These are phyloP conservation scores for Nannizzia gypsea DNA, from an alignment of 2,329 filamentous ascomycete species.

Conservation along the genomic window DNA sequence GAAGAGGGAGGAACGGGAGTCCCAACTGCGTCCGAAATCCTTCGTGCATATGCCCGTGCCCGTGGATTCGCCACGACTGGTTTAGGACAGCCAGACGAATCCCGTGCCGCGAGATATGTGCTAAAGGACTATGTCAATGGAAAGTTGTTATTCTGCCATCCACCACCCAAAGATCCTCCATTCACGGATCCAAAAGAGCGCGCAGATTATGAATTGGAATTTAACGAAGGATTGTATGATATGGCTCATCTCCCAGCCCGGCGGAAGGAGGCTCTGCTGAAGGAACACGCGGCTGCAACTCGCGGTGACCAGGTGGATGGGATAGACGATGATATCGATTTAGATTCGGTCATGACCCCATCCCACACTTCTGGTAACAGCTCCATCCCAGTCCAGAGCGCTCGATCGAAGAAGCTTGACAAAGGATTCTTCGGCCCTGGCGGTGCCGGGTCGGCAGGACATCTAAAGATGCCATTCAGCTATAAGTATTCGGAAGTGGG, in stretches of 20 bases:
- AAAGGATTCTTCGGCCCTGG: slow-evolving; percentile 69
- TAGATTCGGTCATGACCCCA: slow-evolving; percentile 19
- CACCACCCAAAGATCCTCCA: slow-evolving; percentile 59
- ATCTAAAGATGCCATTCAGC: slow-evolving; percentile 71
- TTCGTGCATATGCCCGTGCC: slow-evolving; percentile 75
- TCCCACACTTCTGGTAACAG: slow-evolving; percentile 10
- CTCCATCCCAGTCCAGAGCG: slow-evolving; percentile 40
- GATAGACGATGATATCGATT: slow-evolving; percentile 28
- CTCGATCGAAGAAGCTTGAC: slow-evolving; percentile 68
- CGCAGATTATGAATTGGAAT: slow-evolving; percentile 39
- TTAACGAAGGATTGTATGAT: slow-evolving; percentile 86
- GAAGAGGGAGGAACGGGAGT: slow-evolving; percentile 89
- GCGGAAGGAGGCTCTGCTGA: slow-evolving; percentile 46
- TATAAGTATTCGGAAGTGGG: slow-evolving; percentile 82
- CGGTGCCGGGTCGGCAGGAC: slow-evolving; percentile 47
- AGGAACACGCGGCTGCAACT: slow-evolving; percentile 5
- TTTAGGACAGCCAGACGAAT: slow-evolving; percentile 84
- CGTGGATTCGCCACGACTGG: slow-evolving; percentile 85
- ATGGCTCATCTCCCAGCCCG: slow-evolving; percentile 69
- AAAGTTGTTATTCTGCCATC: slow-evolving; percentile 83
- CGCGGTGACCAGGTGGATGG: slow-evolving; percentile 20
- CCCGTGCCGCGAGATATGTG: slow-evolving; percentile 74
- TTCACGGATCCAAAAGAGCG: background rate
- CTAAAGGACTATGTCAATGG: slow-evolving; percentile 97
- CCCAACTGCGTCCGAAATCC: slow-evolving; percentile 72